Evolutionary conservation across 2,329 filamentous ascomycete genomes (phyloP).

Genomic region (Coniochaeta sp.): DNA sequence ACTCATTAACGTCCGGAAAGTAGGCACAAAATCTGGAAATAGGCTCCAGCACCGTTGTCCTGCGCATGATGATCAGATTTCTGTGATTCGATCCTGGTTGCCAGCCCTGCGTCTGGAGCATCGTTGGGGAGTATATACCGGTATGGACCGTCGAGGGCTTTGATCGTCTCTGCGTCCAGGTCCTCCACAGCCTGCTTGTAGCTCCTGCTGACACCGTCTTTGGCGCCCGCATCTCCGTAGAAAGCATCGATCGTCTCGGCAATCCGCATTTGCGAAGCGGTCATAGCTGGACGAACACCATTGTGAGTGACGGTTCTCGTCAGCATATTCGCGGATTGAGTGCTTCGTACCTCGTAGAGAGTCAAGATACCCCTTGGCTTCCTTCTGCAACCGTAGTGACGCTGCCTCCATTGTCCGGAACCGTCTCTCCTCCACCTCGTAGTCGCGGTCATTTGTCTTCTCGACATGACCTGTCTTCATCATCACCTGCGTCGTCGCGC

Average conservation of each 20-base stretch:
- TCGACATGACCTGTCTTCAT: constrained; percentile 99
- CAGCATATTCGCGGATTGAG: constrained; percentile 1
- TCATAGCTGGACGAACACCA: constrained; percentile 68
- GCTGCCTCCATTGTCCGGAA: constrained; percentile 98
- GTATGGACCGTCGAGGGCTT: constrained; percentile 94
- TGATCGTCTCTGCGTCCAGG: constrained; percentile 95
- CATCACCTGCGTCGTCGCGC: constrained; percentile 99
- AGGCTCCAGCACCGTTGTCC: constrained; percentile 84
- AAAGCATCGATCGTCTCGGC: constrained; percentile 99
- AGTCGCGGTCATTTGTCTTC: constrained; percentile 96
- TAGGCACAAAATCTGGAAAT: constrained; percentile 96
- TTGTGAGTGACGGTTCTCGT: constrained; percentile 7
- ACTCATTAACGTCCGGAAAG: constrained; percentile 98
- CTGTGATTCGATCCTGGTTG: neutral
- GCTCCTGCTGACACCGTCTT: constrained; percentile 88
- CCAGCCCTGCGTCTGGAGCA: neutral
- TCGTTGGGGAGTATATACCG: constrained; percentile 37
- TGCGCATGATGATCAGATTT: neutral
- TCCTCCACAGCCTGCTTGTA: constrained; percentile 99
- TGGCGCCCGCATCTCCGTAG: constrained; percentile 91
- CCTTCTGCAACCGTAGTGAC: constrained; percentile 85
- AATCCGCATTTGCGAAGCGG: constrained; percentile 97
- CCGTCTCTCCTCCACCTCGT: constrained; percentile 93
- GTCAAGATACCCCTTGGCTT: constrained; percentile 96
- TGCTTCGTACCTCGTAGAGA: constrained; percentile 67